phyloP scores from a whole-genome alignment of 2,329 filamentous ascomycete genomes.

The Metarhizium humberi region DNA sequence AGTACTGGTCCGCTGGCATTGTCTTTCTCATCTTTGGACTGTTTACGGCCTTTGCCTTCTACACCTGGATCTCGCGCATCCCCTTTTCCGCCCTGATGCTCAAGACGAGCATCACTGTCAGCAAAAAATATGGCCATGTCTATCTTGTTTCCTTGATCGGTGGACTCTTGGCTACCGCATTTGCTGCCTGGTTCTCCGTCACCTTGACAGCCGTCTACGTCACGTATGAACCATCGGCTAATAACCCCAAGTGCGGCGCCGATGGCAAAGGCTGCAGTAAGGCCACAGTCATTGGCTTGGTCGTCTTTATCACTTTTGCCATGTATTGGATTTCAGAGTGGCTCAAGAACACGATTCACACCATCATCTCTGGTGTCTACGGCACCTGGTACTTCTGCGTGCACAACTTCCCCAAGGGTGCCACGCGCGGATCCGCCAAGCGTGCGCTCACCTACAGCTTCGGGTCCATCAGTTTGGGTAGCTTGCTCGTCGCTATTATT shows the following conservation, averaged over 20 bases:
- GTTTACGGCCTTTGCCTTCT: conserved; percentile 42
- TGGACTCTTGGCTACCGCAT: conserved; percentile 64
- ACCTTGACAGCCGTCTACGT: conserved; percentile 82
- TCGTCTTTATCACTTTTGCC: conserved; percentile 83
- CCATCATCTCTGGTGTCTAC: conserved; percentile 79
- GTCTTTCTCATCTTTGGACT: conserved; percentile 67
- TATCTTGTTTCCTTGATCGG: conserved; percentile 80
- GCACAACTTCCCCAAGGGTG: conserved; percentile 60
- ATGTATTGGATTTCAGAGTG: conserved; percentile 93
- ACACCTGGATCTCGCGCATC: conserved; percentile 81
- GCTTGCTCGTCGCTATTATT: conserved; percentile 76
- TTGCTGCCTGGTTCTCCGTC: conserved; percentile 77
- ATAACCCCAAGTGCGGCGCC: conserved; percentile 42
- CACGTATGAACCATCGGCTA: conserved; percentile 59
- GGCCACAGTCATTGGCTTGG: conserved; percentile 71
- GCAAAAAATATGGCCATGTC: conserved; percentile 75
- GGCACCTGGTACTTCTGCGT: conserved; percentile 86
- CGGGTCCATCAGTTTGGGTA: conserved; percentile 81
- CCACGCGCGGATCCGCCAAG: conserved; percentile 75
- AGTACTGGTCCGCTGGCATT: conserved; percentile 76
- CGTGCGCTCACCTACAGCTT: conserved; percentile 85
- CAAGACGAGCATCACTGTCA: conserved; percentile 74
- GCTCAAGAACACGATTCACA: conserved; percentile 89
- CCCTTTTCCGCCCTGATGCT: conserved; percentile 89
- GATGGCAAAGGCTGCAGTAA: conserved; percentile 55